A percentile compares a stretch with the other conserved stretches of the same genome.
phyloP scores from a whole-genome alignment of 2,329 filamentous ascomycete genomes.

The Trichoderma pleuroti region DNA sequence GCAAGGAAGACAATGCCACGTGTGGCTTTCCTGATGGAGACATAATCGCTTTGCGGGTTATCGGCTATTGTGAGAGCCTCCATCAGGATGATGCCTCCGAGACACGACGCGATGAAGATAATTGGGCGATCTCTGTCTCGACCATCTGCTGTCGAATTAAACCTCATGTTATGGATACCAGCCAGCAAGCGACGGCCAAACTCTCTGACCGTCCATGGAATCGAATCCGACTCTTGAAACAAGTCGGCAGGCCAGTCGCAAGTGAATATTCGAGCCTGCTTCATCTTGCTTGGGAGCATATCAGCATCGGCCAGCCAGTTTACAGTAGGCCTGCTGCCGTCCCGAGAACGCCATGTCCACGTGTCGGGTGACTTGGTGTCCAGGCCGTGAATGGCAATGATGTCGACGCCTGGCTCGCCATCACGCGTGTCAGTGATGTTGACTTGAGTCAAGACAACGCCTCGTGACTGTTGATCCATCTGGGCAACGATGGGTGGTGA shows the following conservation, averaged over 20 bases:
- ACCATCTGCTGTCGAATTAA: neutral
- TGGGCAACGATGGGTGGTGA: neutral
- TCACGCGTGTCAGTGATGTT: neutral
- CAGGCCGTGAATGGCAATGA: constrained; percentile 37
- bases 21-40: constrained; percentile 22
- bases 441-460: neutral
- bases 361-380: constrained; percentile 31
- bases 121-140: constrained; percentile 24
- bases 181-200: constrained; percentile 26
- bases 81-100: constrained; percentile 31
- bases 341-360: constrained; percentile 24
- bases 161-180: constrained; percentile 22
- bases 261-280: constrained; percentile 27
- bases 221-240: constrained; percentile 20
- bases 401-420: constrained; percentile 22
- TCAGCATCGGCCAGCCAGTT: constrained; percentile 27
- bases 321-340: constrained; percentile 14
- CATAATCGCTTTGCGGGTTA: constrained; percentile 18
- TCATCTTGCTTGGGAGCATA: constrained; percentile 26
- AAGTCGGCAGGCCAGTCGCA: constrained; percentile 30
- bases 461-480: neutral
- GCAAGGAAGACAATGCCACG: constrained; percentile 29
- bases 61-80: constrained; percentile 27
- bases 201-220: constrained; percentile 23
- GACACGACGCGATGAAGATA: constrained; percentile 34